phyloP scores from a whole-genome alignment of 2,329 filamentous ascomycete genomes.

The Aspergillus proliferans region DNA sequence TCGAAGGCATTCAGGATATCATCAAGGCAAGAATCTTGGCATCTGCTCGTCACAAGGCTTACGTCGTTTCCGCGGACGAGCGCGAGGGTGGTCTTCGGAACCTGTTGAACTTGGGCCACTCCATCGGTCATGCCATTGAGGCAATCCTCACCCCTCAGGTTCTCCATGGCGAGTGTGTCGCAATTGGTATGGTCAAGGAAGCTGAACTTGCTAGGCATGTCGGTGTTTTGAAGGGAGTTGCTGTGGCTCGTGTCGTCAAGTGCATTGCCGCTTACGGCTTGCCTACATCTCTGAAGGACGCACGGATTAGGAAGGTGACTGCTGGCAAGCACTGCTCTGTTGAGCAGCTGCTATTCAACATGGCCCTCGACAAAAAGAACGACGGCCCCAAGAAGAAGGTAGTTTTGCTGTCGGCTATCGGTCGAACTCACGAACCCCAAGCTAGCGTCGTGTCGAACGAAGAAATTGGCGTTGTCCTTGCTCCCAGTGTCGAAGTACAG shows the following conservation, averaged over 20 bases:
- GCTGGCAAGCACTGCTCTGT: constrained; percentile 84
- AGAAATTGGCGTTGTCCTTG: constrained; percentile 75
- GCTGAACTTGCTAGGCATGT: constrained; percentile 87
- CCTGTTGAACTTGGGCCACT: constrained; percentile 94
- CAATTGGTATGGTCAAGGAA: constrained; percentile 98
- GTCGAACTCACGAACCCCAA: constrained; percentile 76
- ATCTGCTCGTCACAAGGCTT: constrained; percentile 87
- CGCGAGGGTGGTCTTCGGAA: constrained; percentile 90
- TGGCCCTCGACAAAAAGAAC: constrained; percentile 99
- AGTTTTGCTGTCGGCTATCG: constrained; percentile 84
- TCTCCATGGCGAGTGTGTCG: constrained; percentile 89
- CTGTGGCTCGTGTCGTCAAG: constrained; percentile 82
- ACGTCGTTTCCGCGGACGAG: constrained; percentile 91
- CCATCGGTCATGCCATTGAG: constrained; percentile 94
- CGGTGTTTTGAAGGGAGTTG: constrained; percentile 75
- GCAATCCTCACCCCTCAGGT: constrained; percentile 93
- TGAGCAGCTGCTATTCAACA: constrained; percentile 78
- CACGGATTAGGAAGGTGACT: constrained; percentile 71
- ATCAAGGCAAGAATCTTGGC: constrained; percentile 77
- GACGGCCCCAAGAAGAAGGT: constrained; percentile 93
- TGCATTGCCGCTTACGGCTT: constrained; percentile 92
- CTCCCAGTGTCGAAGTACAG: constrained; percentile 66
- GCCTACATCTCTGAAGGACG: constrained; percentile 77
- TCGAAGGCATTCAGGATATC: constrained; percentile 64
- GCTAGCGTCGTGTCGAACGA: constrained; percentile 85